Evolutionary conservation across 2,329 filamentous ascomycete genomes (phyloP).

Genomic region (Sarocladium kiliense): DNA sequence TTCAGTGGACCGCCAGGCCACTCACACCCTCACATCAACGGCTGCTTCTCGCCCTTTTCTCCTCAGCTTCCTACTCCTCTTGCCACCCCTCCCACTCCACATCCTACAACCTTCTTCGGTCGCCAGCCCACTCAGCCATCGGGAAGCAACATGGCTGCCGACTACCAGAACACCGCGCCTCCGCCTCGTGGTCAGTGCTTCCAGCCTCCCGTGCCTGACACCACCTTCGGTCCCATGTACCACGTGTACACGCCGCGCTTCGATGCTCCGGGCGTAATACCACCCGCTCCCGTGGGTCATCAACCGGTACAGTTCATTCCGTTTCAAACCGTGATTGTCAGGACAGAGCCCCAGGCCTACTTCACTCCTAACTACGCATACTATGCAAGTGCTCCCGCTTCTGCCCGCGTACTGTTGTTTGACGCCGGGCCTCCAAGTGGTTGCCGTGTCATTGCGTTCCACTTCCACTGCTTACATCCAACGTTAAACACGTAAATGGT

Average conservation of each 20-base stretch:
- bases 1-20: neutral
- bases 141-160: conserved; percentile 28
- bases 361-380: conserved; percentile 20
- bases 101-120: conserved; percentile 12
- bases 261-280: conserved; percentile 29
- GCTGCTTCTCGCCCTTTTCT: neutral
- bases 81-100: conserved; percentile 8
- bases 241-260: conserved; percentile 53
- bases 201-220: conserved; percentile 55
- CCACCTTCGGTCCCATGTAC: conserved; percentile 47
- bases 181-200: conserved; percentile 43
- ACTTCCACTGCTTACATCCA: no score
- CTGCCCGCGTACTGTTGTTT: neutral
- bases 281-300: conserved; percentile 28
- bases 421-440: neutral
- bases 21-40: neutral
- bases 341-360: conserved; percentile 6
- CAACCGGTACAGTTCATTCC: conserved; percentile 23
- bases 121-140: conserved; percentile 11
- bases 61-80: conserved; percentile 4
- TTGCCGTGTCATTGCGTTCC: neutral
- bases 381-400: conserved; percentile 33
- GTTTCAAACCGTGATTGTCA: neutral
- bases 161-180: conserved; percentile 37
- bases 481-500: no score